Evolutionary conservation across 2,329 filamentous ascomycete genomes (phyloP).

Genomic region (Rhinocladiella similis): DNA sequence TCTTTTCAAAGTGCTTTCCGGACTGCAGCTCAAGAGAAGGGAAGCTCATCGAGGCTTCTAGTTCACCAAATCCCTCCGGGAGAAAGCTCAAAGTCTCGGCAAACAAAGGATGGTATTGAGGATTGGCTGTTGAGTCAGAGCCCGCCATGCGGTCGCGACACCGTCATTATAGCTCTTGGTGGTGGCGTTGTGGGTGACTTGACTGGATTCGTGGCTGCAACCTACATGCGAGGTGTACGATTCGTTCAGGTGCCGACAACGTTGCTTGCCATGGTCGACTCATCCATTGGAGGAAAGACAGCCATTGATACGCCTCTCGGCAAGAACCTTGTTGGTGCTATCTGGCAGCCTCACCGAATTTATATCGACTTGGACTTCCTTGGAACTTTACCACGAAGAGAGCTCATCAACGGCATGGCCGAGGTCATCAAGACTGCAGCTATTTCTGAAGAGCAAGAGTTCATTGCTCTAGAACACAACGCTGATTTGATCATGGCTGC

Average conservation of each 20-base stretch:
- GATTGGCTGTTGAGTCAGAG: constrained; percentile 92
- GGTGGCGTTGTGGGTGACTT: constrained; percentile 97
- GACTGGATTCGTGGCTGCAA: constrained; percentile 95
- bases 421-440: constrained; percentile 97
- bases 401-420: constrained; percentile 98
- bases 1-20: constrained; percentile 69
- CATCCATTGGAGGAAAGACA: constrained; percentile 96
- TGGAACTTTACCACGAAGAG: constrained; percentile 82
- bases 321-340: constrained; percentile 93
- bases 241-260: constrained; percentile 97
- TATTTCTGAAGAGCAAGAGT: constrained; percentile 90
- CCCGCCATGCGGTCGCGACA: constrained; percentile 84
- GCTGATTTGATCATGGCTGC: constrained; percentile 73
- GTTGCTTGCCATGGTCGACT: constrained; percentile 95
- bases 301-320: constrained; percentile 95
- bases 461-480: constrained; percentile 78
- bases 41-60: constrained; percentile 65
- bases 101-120: constrained; percentile 93
- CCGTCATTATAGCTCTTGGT: constrained; percentile 89
- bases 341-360: constrained; percentile 93
- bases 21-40: constrained; percentile 35
- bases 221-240: constrained; percentile 95
- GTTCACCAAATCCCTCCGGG: constrained; percentile 86
- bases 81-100: constrained; percentile 88
- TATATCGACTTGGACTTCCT: constrained; percentile 94